Evolutionary conservation across 306 rosid genomes (phyloP).

Genomic region (Trifolium subterraneum): DNA sequence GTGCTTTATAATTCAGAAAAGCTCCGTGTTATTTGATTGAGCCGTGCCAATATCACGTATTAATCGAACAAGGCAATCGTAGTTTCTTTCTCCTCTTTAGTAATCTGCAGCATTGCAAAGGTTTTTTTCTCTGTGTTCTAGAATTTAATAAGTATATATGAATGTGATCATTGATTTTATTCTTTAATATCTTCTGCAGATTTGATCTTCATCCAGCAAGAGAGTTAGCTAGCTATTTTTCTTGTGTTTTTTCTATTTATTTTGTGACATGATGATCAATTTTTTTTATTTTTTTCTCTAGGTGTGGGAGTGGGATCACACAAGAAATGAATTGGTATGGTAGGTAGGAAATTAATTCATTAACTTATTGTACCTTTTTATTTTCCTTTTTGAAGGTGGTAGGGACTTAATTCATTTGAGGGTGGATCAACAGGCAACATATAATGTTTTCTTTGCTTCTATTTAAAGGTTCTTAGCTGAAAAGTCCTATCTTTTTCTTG

Average conservation of each 20-base stretch:
- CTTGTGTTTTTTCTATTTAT: background rate
- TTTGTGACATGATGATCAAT: conserved; percentile 4
- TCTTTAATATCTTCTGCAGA: conserved; percentile 38
- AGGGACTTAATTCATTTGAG: conserved; percentile 37
- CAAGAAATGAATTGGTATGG: conserved; percentile 36
- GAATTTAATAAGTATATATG: background rate
- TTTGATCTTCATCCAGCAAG: conserved; percentile 27
- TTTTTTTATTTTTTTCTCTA: background rate
- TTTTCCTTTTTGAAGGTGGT: conserved; percentile 20
- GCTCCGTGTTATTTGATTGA: conserved; percentile 73
- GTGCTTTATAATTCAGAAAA: conserved; percentile 44
- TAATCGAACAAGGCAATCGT: conserved; percentile 2
- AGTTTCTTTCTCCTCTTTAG: conserved; percentile 7
- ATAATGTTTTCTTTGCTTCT: conserved; percentile 45
- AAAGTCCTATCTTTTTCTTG: conserved; percentile 22
- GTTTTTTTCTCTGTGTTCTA: background rate
- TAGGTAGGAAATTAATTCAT: conserved; percentile 33
- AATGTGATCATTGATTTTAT: conserved; percentile 8
- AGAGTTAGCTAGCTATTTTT: background rate
- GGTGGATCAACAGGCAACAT: conserved; percentile 4
- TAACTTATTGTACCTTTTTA: conserved; percentile 17
- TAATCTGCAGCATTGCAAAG: conserved; percentile 24
- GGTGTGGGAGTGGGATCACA: conserved; percentile 27
- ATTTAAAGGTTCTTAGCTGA: conserved; percentile 38
- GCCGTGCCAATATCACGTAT: conserved; percentile 87